Evolutionary conservation across 2,329 filamentous ascomycete genomes (phyloP), one percentile per base, ranked within the genome.

Genomic region (Xylariaceae sp.): DNA sequence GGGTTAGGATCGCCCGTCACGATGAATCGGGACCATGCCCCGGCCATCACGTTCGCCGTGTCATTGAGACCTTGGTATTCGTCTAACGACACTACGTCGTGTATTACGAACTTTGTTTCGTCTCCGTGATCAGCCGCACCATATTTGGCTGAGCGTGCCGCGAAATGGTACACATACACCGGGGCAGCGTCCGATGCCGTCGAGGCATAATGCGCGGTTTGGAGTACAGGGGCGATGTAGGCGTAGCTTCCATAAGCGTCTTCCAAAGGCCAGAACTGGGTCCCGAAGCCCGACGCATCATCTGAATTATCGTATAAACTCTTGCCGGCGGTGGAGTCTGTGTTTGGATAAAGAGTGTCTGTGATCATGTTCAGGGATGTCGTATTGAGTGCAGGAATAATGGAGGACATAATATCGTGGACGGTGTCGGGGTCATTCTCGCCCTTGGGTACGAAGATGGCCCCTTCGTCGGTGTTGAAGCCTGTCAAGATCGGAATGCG

Each of bases 401-500:
- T 73, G 0, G 64, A 68, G 0, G 65, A 61, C 69, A 86, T 87
- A 63, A 88, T 86, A 3, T 61, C 48, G 3, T 69, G 70, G 59
- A 87, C 84, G 10, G 82, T 72, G 0, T 61, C 64, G 10, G 74
- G 66, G 2, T 67, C 69, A 12, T 70, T 65, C 42, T 76, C 69
- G 6, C 61, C 55, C 12, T 67, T 62, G 0, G 82, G 76, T 1
- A 87, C 76, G 58, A 88, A 88, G 29, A 72, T 62, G 1, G 80
- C 74, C 14, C 84, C 85, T 62, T 89, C 85, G 56, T 88, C 82
- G 32, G 79, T 77, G 63, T 82, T 83, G 68, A 82, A 88, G 6
- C 85, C 85, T 0, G 83, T 86, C 39, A 89, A 66, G 39, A 88
- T 74, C 6, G 82, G 79, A 6, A 83, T 69, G 51, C 72, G 71